These are phyloP conservation scores for Orychophragmus violaceus DNA, from an alignment of 345 rosid species.

Conservation along the genomic window DNA sequence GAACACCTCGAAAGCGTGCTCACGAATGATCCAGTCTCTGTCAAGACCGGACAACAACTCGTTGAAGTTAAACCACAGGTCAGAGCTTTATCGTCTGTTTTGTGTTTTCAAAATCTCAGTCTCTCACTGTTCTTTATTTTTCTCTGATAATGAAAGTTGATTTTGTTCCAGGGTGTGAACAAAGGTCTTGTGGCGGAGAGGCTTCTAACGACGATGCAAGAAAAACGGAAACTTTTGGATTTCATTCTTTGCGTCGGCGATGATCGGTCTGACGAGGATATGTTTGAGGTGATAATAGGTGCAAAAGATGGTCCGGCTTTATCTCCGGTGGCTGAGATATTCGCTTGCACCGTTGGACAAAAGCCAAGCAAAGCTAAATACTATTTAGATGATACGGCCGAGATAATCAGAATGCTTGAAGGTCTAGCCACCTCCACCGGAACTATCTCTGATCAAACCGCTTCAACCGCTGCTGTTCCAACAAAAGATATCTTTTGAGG, in stretches of 20 bases:
- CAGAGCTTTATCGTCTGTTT: constrained; percentile 5
- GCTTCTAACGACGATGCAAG: constrained; percentile 51
- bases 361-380: constrained; percentile 91
- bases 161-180: constrained; percentile 86
- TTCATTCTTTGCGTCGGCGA: constrained; percentile 88
- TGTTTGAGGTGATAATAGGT: constrained; percentile 77
- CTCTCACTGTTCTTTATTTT: not conserved
- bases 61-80: constrained; percentile 98
- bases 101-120: not conserved
- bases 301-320: constrained; percentile 44
- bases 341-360: constrained; percentile 87
- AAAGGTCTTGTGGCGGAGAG: constrained; percentile 80
- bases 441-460: not conserved
- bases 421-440: constrained; percentile 48
- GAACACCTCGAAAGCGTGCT: constrained; percentile 92
- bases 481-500: constrained; percentile 6
- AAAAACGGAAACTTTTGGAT: constrained; percentile 60
- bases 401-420: constrained; percentile 67
- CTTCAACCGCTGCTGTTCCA: not conserved
- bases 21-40: constrained; percentile 79
- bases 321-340: constrained; percentile 79
- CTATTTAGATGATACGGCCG: constrained; percentile 74
- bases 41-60: constrained; percentile 72
- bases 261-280: constrained; percentile 88
- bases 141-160: too few species aligned